These are phyloP conservation scores for Paratinospora sagittata DNA, from an alignment of 164 flowering plant genomes.

Conservation along the genomic window DNA sequence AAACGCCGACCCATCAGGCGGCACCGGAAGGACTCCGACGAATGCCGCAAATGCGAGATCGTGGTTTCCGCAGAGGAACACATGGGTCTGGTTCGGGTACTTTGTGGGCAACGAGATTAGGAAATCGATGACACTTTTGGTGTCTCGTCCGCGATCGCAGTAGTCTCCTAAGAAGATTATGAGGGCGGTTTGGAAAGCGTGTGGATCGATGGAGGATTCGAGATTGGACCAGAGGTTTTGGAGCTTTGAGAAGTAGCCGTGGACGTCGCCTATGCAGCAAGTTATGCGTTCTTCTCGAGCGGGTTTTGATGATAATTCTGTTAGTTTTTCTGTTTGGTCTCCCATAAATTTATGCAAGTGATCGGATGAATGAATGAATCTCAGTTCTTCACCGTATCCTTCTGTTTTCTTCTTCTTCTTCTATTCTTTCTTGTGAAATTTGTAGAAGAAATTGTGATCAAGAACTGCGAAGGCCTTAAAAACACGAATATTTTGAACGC, in stretches of 20 bases:
- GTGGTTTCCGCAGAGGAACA: conserved; percentile 87
- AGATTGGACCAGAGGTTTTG: conserved; percentile 75
- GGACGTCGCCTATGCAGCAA: conserved; percentile 85
- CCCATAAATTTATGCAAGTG: too few species aligned
- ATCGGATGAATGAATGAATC: too few species aligned
- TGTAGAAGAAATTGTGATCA: too few species aligned
- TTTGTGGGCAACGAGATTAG: conserved; percentile 49
- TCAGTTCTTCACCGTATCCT: too few species aligned
- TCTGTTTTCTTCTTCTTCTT: too few species aligned
- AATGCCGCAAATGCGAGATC: conserved; percentile 87
- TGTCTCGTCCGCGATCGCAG: conserved; percentile 88
- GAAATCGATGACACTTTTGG: conserved; percentile 61
- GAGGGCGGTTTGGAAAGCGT: conserved; percentile 47
- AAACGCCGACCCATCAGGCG: conserved; percentile 45
- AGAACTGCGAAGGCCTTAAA: too few species aligned
- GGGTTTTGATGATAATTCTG: too few species aligned
- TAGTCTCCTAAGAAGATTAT: conserved; percentile 93
- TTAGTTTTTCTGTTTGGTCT: too few species aligned
- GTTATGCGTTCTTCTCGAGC: conserved; percentile 11
- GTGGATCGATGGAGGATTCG: conserved; percentile 37
- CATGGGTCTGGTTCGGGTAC: conserved; percentile 75
- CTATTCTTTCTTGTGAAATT: too few species aligned
- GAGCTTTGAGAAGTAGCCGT: conserved; percentile 78
- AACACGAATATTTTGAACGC: too few species aligned
- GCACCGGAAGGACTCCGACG: conserved; percentile 51